A percentile compares a stretch with the other conserved stretches of the same genome.
These are phyloP conservation scores for Globisporangium megalacanthum DNA, from an alignment of 352 stramenopile species.

Conservation along the genomic window DNA sequence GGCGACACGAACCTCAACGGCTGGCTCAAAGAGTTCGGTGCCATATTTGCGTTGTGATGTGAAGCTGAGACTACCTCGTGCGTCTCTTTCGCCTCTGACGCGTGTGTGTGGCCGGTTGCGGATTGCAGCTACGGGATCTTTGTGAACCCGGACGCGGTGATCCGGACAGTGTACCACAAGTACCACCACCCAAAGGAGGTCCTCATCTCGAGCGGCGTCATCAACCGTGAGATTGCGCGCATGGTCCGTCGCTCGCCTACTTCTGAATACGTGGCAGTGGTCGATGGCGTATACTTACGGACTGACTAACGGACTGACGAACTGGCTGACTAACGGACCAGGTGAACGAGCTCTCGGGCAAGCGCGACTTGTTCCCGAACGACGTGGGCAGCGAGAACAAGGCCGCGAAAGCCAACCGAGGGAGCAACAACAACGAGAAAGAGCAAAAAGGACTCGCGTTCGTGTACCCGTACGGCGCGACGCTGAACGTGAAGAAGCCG, in stretches of 20 bases:
- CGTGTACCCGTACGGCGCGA: constrained; percentile 94
- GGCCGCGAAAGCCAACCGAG: constrained; percentile 3
- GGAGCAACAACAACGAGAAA: constrained; percentile 48
- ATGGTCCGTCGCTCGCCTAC: constrained; percentile 24
- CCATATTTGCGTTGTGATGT: too few relatives aligned
- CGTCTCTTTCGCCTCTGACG: background rate
- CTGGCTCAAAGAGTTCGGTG: constrained; percentile 87
- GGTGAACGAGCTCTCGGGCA: constrained; percentile 59
- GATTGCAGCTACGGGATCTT: constrained; percentile 71
- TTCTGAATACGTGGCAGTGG: background rate
- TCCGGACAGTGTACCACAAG: constrained; percentile 94
- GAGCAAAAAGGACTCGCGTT: constrained; percentile 89
- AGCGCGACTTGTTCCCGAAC: constrained; percentile 46
- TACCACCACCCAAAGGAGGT: constrained; percentile 97
- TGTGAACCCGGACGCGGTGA: constrained; percentile 85
- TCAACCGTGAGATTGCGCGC: constrained; percentile 90
- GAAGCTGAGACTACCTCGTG: too few relatives aligned
- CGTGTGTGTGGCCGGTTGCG: background rate
- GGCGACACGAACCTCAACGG: constrained; percentile 94
- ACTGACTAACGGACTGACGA: background rate
- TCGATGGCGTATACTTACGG: background rate
- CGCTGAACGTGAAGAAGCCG: constrained; percentile 91
- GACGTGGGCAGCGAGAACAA: constrained; percentile 33
- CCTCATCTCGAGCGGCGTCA: constrained; percentile 91
- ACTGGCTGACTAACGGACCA: constrained; percentile 8